Conservation (phyloP, 2,329 filamentous ascomycete species). For the Curvularia lunata region DNA sequence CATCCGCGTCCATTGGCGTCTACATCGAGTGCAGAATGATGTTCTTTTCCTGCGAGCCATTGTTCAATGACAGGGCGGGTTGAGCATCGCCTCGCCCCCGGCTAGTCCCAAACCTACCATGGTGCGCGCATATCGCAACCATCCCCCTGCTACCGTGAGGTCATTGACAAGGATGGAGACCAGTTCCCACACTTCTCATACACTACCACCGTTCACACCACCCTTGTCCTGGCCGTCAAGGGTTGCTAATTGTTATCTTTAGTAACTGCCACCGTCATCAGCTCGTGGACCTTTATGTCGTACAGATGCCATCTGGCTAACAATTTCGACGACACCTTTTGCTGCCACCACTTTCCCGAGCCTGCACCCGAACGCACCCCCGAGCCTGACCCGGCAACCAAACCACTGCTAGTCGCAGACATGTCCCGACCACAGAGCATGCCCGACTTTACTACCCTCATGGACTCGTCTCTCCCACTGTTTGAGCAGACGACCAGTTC, state of each 20-base stretch:
- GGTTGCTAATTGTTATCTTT: constrained; percentile 12
- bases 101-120: constrained; percentile 12
- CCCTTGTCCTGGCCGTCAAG: constrained; percentile 6
- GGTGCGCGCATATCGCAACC: constrained; percentile 15
- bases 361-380: not conserved
- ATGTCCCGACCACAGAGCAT: constrained; percentile 46
- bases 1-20: constrained; percentile 2
- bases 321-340: constrained; percentile 18
- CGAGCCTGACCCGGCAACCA: not conserved
- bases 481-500: constrained; percentile 24
- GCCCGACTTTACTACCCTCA: constrained; percentile 42
- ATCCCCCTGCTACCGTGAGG: constrained; percentile 30
- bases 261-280: not conserved
- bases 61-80: constrained; percentile 4
- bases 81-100: constrained; percentile 2
- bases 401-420: constrained; percentile 4
- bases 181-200: constrained; percentile 28
- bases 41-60: constrained; percentile 14
- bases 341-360: constrained; percentile 13
- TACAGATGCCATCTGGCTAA: constrained; percentile 16
- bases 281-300: constrained; percentile 14
- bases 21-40: constrained; percentile 4
- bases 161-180: constrained; percentile 45
- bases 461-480: constrained; percentile 38
- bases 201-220: constrained; percentile 6